Evolutionary conservation across 495 filamentous ascomycete species (phyloP), one percentile per base, ranked within the genome.

Genomic region (Apiosordaria backusii): DNA sequence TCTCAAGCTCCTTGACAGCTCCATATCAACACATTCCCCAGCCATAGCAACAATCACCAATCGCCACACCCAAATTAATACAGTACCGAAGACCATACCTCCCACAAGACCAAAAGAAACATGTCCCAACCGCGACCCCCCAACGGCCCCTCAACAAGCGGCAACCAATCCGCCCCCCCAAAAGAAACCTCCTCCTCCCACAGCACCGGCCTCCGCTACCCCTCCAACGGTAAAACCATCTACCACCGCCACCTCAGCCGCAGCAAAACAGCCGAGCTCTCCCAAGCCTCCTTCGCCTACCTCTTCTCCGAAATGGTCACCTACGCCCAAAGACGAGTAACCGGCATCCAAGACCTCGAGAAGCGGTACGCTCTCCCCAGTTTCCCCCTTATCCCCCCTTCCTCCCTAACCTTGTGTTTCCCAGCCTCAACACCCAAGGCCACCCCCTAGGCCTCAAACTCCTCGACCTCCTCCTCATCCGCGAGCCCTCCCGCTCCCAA

Each of bases 241-340:
- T 99, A 98, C 79, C 92, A 98, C 84, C 87, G 96, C 63, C 91
- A 96, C 67, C 82, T 98, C 57, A 96, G 96, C 76, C 90, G 95
- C 62, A 91, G 86, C 73, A 90, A 90, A 73, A 91, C 89, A 67
- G 83, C 90, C 26, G 93, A 98, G 81, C 84, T 95, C 66, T 96
- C 92, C 77, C 89, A 95, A 63, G 88, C 96, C 0, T 91, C 90
- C 76, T 97, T 99, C 77, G 96, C 95, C 35, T 97, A 95, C 74
- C 82, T 99, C 22, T 99, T 99, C 71, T 88, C 86, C 50, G 94
- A 97, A 83, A 97, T 99, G 92, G 93, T 99, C 35, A 88, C 85
- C 71, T 98, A 99, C 77, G 93, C 95, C 54, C 96, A 97, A 74
- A 87, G 88, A 71, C 82, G 90, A 68, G 93, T 97, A 62, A 94